Evolutionary conservation across 2,329 filamentous ascomycete genomes (phyloP).

Genomic region (Diplodia seriata): DNA sequence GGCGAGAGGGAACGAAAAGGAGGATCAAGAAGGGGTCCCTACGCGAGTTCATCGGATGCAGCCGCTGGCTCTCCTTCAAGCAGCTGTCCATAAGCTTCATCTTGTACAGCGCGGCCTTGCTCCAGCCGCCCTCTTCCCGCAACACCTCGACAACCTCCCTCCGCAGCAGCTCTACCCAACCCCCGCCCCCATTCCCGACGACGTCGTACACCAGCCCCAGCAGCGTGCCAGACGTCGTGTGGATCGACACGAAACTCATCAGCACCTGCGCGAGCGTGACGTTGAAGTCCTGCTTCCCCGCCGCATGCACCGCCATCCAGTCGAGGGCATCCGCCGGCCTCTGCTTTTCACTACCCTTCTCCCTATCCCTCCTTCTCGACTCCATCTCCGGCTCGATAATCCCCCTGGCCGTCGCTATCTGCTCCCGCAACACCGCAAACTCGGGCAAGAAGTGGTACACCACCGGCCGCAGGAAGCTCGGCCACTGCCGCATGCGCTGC

Average conservation of each 20-base stretch:
- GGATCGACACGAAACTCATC: conserved; percentile 1
- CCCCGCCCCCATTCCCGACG: conserved; percentile 23
- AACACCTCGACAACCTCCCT: conserved; percentile 29
- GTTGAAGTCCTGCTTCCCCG: background rate
- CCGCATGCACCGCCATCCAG: conserved; percentile 1
- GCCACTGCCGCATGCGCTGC: conserved; percentile 45
- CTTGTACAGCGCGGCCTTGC: conserved; percentile 38
- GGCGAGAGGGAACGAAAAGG: conserved; percentile 35
- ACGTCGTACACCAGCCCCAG: conserved; percentile 12
- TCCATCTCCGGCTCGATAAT: background rate
- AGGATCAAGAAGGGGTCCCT: conserved; percentile 11
- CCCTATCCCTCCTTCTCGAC: background rate
- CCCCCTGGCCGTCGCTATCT: background rate
- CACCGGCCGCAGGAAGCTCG: conserved; percentile 43
- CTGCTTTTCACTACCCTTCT: too few relatives aligned
- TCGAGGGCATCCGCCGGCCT: background rate
- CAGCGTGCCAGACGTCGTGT: conserved; percentile 13
- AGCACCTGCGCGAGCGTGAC: background rate
- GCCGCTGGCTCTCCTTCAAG: conserved; percentile 50
- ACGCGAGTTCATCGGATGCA: background rate
- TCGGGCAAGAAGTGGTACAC: background rate
- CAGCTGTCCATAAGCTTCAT: conserved; percentile 52
- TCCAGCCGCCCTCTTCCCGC: conserved; percentile 21
- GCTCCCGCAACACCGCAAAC: background rate
- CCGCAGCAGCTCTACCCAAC: conserved; percentile 33